phyloP scores from a whole-genome alignment of 805 yeast genomes.

The Kodamaea neixiangensis region DNA sequence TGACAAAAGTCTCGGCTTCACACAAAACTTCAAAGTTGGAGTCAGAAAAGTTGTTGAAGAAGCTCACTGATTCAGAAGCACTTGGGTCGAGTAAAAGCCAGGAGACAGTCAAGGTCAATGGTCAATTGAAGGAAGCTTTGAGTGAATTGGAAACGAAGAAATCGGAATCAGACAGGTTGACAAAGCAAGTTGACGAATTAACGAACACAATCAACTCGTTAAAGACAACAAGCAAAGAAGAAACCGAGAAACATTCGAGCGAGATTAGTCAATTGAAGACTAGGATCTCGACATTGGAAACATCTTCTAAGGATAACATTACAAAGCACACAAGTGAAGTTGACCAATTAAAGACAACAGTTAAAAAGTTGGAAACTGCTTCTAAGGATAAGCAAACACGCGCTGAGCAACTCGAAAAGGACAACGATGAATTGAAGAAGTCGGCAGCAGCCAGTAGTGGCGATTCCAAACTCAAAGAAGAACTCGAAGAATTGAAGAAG shows the following conservation, averaged over 20 bases:
- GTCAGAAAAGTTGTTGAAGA: background rate
- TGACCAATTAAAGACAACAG: background rate
- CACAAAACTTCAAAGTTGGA: background rate
- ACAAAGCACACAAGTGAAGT: background rate
- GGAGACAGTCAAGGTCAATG: background rate
- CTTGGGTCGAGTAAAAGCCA: background rate
- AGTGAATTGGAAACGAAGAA: background rate
- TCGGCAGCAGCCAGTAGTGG: background rate
- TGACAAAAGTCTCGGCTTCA: background rate
- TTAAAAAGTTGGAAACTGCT: background rate
- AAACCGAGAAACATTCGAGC: background rate
- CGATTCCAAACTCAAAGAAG: conserved; percentile 4
- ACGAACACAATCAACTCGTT: background rate
- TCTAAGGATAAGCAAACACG: background rate
- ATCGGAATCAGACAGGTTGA: background rate
- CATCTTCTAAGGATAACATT: background rate
- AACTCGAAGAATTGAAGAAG: conserved; percentile 14
- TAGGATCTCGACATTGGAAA: background rate
- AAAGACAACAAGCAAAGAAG: background rate
- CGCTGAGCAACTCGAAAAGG: background rate
- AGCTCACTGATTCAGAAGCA: background rate
- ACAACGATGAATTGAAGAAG: background rate
- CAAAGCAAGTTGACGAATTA: background rate
- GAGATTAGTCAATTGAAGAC: background rate
- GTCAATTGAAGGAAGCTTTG: background rate